Percentiles rank a stretch among this genome's conserved stretches.
phyloP scores from a whole-genome alignment of 305 asterid species.

The Withania somnifera region DNA sequence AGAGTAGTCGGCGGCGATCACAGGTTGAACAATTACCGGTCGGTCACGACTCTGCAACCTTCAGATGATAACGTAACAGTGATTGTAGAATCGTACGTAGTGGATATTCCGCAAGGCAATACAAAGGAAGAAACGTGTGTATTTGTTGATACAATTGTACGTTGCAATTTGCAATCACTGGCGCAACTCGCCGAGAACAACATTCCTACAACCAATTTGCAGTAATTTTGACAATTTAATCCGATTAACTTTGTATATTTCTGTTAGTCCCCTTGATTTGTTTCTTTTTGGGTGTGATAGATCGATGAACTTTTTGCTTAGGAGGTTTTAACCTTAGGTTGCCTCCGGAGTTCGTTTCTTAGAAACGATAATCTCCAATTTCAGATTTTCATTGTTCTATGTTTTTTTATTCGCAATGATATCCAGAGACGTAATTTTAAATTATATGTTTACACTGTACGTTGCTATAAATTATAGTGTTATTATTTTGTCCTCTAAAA shows the following conservation, averaged over 20 bases:
- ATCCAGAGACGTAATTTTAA: background rate
- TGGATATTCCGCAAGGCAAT: slow-evolving; percentile 73
- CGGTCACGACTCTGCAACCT: slow-evolving; percentile 63
- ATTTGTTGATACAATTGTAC: slow-evolving; percentile 69
- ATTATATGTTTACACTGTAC: background rate
- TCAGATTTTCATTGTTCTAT: background rate
- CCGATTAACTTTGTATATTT: background rate
- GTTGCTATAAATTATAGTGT: background rate
- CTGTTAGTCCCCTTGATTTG: background rate
- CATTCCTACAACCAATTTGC: background rate
- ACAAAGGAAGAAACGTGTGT: slow-evolving; percentile 68
- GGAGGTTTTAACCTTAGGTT: background rate
- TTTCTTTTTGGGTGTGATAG: background rate
- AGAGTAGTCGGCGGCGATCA: slow-evolving; percentile 85
- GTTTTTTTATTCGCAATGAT: background rate
- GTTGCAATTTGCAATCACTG: slow-evolving; percentile 68
- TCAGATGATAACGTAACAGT: slow-evolving; percentile 28
- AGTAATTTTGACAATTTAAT: background rate
- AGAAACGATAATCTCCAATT: background rate
- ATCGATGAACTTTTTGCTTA: background rate
- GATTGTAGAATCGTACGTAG: slow-evolving; percentile 80
- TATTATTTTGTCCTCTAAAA: background rate
- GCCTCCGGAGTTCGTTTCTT: background rate
- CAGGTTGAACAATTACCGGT: slow-evolving; percentile 55
- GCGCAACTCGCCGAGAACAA: slow-evolving; percentile 43